Base-by-base conservation (phyloP, 306 rosid species). In the Vigna unguiculata region DNA sequence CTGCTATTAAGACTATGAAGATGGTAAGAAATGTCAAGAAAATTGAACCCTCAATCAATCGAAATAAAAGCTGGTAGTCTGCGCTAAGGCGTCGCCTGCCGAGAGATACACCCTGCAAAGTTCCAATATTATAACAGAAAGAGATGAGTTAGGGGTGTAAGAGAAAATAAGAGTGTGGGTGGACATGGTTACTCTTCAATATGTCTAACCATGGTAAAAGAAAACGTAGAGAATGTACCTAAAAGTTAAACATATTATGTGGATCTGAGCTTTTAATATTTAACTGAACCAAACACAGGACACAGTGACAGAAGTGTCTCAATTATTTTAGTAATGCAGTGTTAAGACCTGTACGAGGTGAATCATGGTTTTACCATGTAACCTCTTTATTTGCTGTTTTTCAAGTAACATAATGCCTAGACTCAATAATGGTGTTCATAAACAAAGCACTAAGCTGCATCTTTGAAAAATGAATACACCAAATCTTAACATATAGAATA, bases 71-170 rank as follows among this genome's bases (percentile, higher is more conserved):
- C 87, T 95, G 98, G 86, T 78, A 92, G 14, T 91, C 85, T 69
- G 98, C 96, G 17, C 97, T 95, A 46, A 95, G 89, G 64, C 88
- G 88, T 74, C 91, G 88, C 87, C 96, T 83, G 70, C 98, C 98
- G 38, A 80, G 61, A n/a, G 97, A 92, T 63, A 88, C 83, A 72
- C 85, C 83, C 98, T 95, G 82, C 80, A 84, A 81, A 53, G 34
- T 40, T 43, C 25, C 48, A 78, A 51, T 54, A 41, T 41, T 24
- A 24, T 58, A 1, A 32, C 6, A 59, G 61, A 25, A 52, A 71
- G 41, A 14, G 34, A 30, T 41, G 66, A 17, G 28, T 24, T 40
- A 71, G 14, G 36, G 19, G 66, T 38, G 12, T 14, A 72, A 61
- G 7, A 55, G 28, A 53, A 46, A 34, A 34, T 16, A 6, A 28